A percentile compares a stretch with the other conserved stretches of the same genome.
phyloP scores from a whole-genome alignment of 2,329 filamentous ascomycete genomes.

The Exophiala lecanii-corni region DNA sequence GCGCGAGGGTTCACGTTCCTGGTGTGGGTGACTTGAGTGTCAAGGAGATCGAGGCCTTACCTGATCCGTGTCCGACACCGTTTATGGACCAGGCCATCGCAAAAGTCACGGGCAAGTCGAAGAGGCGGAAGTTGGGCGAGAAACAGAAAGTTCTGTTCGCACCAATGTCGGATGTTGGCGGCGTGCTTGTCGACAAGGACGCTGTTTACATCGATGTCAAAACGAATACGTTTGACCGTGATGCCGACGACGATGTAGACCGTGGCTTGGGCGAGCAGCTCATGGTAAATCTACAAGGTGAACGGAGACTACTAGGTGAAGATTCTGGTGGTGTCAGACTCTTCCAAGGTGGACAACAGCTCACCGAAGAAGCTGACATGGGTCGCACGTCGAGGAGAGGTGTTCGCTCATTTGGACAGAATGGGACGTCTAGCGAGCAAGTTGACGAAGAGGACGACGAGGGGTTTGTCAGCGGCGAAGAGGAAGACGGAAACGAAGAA shows the following conservation, averaged over 20 bases:
- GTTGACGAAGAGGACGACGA: slow-evolving; percentile 57
- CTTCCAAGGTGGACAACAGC: slow-evolving; percentile 67
- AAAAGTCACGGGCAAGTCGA: slow-evolving; percentile 77
- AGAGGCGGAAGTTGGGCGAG: slow-evolving; percentile 76
- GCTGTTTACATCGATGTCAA: slow-evolving; percentile 83
- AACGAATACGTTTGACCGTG: slow-evolving; percentile 64
- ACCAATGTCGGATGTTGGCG: slow-evolving; percentile 96
- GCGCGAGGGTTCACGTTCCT: slow-evolving; percentile 85
- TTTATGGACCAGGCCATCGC: slow-evolving; percentile 81
- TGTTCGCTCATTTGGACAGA: slow-evolving; percentile 48
- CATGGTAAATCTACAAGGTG: slow-evolving; percentile 81
- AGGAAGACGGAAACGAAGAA: slow-evolving; percentile 55
- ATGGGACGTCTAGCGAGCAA: slow-evolving; percentile 43
- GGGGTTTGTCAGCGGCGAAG: slow-evolving; percentile 49
- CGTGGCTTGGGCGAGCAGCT: slow-evolving; percentile 93
- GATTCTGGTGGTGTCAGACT: slow-evolving; percentile 77
- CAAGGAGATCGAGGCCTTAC: slow-evolving; percentile 75
- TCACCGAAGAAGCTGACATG: slow-evolving; percentile 51
- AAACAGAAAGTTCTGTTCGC: slow-evolving; percentile 96
- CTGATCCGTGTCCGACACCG: slow-evolving; percentile 93
- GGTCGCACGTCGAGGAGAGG: slow-evolving; percentile 52
- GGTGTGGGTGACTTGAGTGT: slow-evolving; percentile 87
- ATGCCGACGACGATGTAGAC: slow-evolving; percentile 60
- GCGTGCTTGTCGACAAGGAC: slow-evolving; percentile 93
- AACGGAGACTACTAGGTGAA: slow-evolving; percentile 75